Base-by-base conservation (phyloP, 495 filamentous ascomycete genomes). In the Trichoderma gamsii region DNA sequence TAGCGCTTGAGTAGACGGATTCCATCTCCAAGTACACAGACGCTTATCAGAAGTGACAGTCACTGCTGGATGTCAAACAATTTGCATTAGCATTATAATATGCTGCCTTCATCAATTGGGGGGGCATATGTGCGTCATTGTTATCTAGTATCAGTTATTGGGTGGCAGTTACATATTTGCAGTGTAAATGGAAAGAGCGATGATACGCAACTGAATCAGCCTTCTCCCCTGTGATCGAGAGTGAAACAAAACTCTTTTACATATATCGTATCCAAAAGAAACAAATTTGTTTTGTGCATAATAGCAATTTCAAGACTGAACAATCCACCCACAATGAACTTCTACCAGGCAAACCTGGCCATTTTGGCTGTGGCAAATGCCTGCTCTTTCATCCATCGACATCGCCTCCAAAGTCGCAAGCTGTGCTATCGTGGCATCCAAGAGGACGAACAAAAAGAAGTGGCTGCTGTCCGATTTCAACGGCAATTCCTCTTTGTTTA, bases 401-500 rank as follows among this genome's bases (percentile, higher is more conserved):
- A 75, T 61, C 27, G 25, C 56, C 11, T 13, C 8, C 27, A 13
- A 15, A 29, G 0, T 16, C 27, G 4, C 25, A 29, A 27, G 12
- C 27, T 13, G 41, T 29, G 52, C 21, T n/a, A 67, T 61, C 18
- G 65, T 51, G 16, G 38, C 63, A 21, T 4, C 15, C 63, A 52
- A 41, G 21, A 41, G 41, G 56, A 61, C 16, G 25, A 32, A 13
- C 2, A 15, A 13, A 13, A 13, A 23, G 25, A 35, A 43, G 25
- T 21, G 12, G 32, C 18, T 29, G 63, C 63, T 13, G 21, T 46
- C 15, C 69, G 67, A 67, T 80, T 81, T 64, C 74, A 70, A 29
- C 52, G 71, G 18, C 69, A 74, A 16, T 79, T 77, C 71, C 70
- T 81, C 18, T 52, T 71, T 21, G 79, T 78, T 4, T 81, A 79